Evolutionary conservation across 1,139 yeast genomes (phyloP).

Genomic region (Yamadazyma blattariae): DNA sequence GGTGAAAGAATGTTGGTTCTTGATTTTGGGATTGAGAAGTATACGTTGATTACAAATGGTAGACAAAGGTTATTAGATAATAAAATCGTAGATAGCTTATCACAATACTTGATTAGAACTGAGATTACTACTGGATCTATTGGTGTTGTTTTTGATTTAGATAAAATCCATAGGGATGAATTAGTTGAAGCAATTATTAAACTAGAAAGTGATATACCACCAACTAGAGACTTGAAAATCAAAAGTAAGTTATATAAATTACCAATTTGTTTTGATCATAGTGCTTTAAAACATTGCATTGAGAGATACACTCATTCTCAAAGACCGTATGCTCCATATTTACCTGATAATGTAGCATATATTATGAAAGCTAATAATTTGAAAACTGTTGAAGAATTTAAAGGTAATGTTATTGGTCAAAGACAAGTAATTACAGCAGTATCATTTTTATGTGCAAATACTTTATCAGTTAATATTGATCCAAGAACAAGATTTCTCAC

Average conservation of each 20-base stretch:
- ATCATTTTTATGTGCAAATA: conserved; percentile 36
- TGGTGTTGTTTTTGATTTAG: conserved; percentile 23
- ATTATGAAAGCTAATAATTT: conserved; percentile 30
- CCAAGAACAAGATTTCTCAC: conserved; percentile 31
- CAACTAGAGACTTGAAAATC: conserved; percentile 24
- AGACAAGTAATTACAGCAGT: conserved; percentile 33
- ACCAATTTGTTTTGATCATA: conserved; percentile 31
- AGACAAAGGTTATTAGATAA: conserved; percentile 22
- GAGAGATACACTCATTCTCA: conserved; percentile 33
- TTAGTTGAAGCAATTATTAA: conserved; percentile 18
- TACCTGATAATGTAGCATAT: conserved; percentile 30
- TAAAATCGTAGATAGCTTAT: conserved; percentile 10
- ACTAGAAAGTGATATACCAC: conserved; percentile 25
- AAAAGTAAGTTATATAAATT: conserved; percentile 26
- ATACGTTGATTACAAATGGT: conserved; percentile 28
- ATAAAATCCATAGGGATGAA: conserved; percentile 15
- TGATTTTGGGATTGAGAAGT: conserved; percentile 27
- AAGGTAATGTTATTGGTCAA: conserved; percentile 23
- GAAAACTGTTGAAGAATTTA: conserved; percentile 24
- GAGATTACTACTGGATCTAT: conserved; percentile 29
- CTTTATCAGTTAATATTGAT: conserved; percentile 29
- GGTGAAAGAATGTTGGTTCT: conserved; percentile 31
- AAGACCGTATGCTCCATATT: conserved; percentile 34
- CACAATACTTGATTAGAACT: conserved; percentile 16
- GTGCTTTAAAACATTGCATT: conserved; percentile 27